Conservation (phyloP, 371 early-diverging fungal species). For the Mortierella sp. region DNA sequence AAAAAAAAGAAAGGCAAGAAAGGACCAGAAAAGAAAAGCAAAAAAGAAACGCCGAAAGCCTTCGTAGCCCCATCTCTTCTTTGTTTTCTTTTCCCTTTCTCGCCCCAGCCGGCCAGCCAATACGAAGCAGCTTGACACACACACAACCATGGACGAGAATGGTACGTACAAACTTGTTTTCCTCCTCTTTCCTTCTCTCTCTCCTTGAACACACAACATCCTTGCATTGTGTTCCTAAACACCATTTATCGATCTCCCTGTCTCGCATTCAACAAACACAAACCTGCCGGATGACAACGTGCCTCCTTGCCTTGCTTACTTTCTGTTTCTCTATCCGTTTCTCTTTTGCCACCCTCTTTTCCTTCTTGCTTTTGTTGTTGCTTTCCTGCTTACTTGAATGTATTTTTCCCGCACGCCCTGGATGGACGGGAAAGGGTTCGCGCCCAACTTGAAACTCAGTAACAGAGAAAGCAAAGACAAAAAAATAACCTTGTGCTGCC, state of each 20-base stretch:
- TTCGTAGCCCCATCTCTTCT: neutral
- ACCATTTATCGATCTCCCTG: neutral
- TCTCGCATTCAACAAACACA: neutral
- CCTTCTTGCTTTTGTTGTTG: neutral
- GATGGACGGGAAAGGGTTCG: neutral
- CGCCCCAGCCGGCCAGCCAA: neutral
- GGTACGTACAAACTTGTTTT: too few relatives aligned
- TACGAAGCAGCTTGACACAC: neutral
- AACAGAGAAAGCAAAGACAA: neutral
- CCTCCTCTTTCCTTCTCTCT: neutral
- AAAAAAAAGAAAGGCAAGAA: neutral
- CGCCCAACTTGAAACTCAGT: slow-evolving; percentile 12
- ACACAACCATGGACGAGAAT: neutral
- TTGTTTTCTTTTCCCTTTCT: neutral
- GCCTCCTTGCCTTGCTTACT: neutral
- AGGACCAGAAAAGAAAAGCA: neutral
- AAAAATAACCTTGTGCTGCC: slow-evolving; percentile 4
- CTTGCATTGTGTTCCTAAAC: too few relatives aligned
- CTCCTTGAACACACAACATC: neutral
- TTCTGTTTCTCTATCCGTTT: neutral
- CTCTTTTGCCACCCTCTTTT: neutral
- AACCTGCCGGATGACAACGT: neutral
- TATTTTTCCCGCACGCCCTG: slow-evolving; percentile 6
- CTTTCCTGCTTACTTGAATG: too few relatives aligned
- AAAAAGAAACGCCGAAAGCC: neutral